Conservation (phyloP, 108 stramenopile species). For the Pseudonitzschia multiseries region DNA sequence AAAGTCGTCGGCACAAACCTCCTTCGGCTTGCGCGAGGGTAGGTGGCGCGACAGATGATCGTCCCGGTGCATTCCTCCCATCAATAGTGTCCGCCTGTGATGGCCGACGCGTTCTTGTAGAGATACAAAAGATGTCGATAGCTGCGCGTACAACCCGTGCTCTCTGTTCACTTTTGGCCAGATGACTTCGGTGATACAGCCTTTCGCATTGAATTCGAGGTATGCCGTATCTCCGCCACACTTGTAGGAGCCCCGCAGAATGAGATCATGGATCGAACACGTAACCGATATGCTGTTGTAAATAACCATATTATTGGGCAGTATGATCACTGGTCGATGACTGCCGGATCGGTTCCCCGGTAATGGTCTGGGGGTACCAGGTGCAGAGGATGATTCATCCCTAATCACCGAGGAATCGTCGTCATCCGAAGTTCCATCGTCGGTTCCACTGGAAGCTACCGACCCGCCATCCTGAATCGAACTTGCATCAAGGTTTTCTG, state of each 20-base stretch:
- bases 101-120: conserved; percentile 36
- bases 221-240: conserved; percentile 31
- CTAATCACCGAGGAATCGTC: conserved; percentile 32
- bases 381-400: neutral
- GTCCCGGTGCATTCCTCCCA: conserved; percentile 43
- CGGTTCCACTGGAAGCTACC: conserved; percentile 20
- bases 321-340: conserved; percentile 52
- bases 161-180: conserved; percentile 63
- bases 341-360: conserved; percentile 6
- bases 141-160: conserved; percentile 61
- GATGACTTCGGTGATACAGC: conserved; percentile 65
- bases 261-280: conserved; percentile 48
- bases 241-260: conserved; percentile 46
- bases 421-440: conserved; percentile 28
- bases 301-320: conserved; percentile 65
- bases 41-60: conserved; percentile 13
- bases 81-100: conserved; percentile 24
- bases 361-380: conserved; percentile 1
- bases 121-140: conserved; percentile 53
- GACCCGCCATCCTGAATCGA: conserved; percentile 10
- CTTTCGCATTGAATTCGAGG: conserved; percentile 59
- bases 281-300: conserved; percentile 65
- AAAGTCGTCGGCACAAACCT: conserved; percentile 47
- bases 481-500: conserved; percentile 9
- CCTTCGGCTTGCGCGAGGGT: conserved; percentile 26